Conservation (phyloP, 225 moss, liverwort and hornwort genomes). For the Pseudoscleropodium purum region DNA sequence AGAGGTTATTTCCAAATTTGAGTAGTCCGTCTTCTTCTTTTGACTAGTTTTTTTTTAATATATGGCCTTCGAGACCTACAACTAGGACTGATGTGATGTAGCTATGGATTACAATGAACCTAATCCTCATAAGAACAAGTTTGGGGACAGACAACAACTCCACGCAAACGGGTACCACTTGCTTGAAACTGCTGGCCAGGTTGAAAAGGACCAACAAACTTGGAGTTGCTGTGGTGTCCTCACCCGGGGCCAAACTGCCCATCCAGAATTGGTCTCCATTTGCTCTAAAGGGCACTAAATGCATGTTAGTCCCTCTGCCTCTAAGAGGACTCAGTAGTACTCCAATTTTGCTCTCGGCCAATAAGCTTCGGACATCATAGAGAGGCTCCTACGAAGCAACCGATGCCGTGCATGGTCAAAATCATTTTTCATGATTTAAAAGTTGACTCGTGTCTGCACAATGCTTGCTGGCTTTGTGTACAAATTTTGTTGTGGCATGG, state of each 20-base stretch:
- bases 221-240: not conserved
- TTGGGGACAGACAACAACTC: too few species aligned
- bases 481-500: not conserved
- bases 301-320: not conserved
- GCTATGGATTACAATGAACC: too few species aligned
- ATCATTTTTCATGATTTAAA: not conserved
- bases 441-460: not conserved
- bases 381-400: not conserved
- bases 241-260: too few species aligned
- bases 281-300: slow-evolving; percentile 4
- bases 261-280: not conserved
- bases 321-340: not conserved
- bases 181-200: not conserved
- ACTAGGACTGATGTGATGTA: too few species aligned
- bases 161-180: too few species aligned
- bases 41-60: too few species aligned
- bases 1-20: too few species aligned
- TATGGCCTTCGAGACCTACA: too few species aligned
- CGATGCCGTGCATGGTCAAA: not conserved
- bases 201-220: slow-evolving; percentile 19
- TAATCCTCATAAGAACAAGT: too few species aligned
- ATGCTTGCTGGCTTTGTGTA: not conserved
- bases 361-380: too few species aligned
- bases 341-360: too few species aligned
- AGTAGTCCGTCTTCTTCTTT: too few species aligned